These are phyloP conservation scores for Fusarium hostae DNA, from an alignment of 2,329 filamentous ascomycete genomes.

Conservation along the genomic window DNA sequence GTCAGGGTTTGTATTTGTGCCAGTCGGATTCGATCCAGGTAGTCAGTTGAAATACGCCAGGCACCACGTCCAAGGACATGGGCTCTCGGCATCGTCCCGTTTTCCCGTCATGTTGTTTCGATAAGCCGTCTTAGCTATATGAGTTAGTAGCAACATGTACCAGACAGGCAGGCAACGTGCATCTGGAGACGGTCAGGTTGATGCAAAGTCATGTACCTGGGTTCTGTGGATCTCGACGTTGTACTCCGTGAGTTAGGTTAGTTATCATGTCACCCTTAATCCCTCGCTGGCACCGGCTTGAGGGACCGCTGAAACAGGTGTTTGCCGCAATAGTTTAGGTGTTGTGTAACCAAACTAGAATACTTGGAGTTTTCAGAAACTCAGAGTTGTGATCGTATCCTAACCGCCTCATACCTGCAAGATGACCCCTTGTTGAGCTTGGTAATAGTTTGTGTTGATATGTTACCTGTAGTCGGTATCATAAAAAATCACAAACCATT, in stretches of 20 bases:
- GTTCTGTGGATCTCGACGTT: background rate
- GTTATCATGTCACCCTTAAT: background rate
- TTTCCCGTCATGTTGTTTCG: conserved; percentile 1
- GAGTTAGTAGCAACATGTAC: background rate
- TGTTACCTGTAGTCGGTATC: conserved; percentile 2
- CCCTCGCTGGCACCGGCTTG: background rate
- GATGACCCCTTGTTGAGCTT: background rate
- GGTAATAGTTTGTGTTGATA: conserved; percentile 2
- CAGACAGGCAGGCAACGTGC: conserved; percentile 12
- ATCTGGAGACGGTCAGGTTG: conserved; percentile 17
- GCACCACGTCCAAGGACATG: conserved; percentile 19
- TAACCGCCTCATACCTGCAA: background rate
- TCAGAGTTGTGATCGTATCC: background rate
- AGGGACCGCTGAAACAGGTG: conserved; percentile 1
- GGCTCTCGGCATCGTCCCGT: conserved; percentile 1
- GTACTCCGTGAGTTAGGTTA: background rate
- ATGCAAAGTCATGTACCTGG: conserved; percentile 7
- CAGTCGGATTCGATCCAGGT: conserved; percentile 14
- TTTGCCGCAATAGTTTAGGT: conserved; percentile 20
- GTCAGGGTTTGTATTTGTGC: background rate
- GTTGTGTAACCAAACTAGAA: conserved; percentile 14
- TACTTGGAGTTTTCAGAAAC: background rate
- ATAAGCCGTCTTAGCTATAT: background rate
- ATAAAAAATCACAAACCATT: background rate
- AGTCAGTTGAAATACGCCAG: background rate